Conservation (phyloP, 805 yeast genomes). For the Saturnispora ahearnii region DNA sequence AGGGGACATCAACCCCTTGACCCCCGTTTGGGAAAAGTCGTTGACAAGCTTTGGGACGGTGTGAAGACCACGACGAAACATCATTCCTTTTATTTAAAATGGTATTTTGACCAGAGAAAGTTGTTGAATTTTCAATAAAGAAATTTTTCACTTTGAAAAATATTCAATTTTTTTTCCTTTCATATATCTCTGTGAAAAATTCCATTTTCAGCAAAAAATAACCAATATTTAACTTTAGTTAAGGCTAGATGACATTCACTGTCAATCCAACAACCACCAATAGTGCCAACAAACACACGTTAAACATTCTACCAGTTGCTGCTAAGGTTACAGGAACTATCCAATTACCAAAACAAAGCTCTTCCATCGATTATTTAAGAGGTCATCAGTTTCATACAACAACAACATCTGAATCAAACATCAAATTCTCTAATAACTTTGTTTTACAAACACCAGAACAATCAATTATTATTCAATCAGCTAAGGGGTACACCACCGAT, state of each 20-base stretch:
- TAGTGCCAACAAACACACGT: not conserved
- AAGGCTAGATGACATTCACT: not conserved
- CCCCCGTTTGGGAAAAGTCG: slow-evolving; percentile 31
- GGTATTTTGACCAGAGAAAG: not conserved
- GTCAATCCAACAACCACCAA: not conserved
- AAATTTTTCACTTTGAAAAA: not conserved
- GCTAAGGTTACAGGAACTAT: not conserved
- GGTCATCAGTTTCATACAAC: not conserved
- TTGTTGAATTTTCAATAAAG: not conserved
- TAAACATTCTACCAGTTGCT: not conserved
- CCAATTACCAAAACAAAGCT: not conserved
- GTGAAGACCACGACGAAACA: slow-evolving; percentile 3
- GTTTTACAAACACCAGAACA: not conserved
- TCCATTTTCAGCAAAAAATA: no score
- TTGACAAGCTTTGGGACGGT: slow-evolving; percentile 2
- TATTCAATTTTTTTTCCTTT: not conserved
- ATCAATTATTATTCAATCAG: not conserved
- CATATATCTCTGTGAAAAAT: no score
- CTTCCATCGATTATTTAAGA: not conserved
- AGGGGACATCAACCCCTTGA: slow-evolving; percentile 55
- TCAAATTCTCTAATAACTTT: not conserved
- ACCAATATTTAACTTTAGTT: not conserved
- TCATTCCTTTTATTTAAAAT: not conserved
- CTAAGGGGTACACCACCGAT: not conserved
- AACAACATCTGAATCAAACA: not conserved